A percentile compares a stretch with the other conserved stretches of the same genome.
Evolutionary conservation across 2,329 filamentous ascomycete genomes (phyloP).

Genomic region (Cladosporium sp.): DNA sequence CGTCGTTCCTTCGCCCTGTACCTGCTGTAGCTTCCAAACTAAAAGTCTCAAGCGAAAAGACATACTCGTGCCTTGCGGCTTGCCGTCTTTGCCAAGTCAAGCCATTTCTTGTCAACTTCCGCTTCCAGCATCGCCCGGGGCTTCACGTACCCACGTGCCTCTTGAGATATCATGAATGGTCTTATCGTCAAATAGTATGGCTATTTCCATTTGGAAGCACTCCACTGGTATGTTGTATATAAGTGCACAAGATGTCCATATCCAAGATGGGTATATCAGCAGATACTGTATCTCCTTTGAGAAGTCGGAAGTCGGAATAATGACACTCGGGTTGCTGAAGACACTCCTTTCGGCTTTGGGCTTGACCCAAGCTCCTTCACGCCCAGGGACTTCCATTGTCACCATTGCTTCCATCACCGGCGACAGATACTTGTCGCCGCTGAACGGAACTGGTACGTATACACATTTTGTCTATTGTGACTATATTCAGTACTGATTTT

Average conservation of each 20-base stretch:
- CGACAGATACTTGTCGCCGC: slow-evolving; percentile 57
- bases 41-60: background rate
- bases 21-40: slow-evolving; percentile 3
- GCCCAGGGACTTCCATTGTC: background rate
- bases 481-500: slow-evolving; percentile 44
- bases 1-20: background rate
- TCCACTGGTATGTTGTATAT: background rate
- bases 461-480: slow-evolving; percentile 36
- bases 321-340: slow-evolving; percentile 1
- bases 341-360: slow-evolving; percentile 1
- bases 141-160: slow-evolving; percentile 6
- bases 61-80: background rate
- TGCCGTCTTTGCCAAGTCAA: slow-evolving; percentile 9
- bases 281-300: background rate
- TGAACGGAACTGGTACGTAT: slow-evolving; percentile 8
- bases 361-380: background rate
- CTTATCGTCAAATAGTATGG: slow-evolving; percentile 2
- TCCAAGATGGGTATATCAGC: background rate
- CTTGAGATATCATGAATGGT: slow-evolving; percentile 8
- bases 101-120: slow-evolving; percentile 7
- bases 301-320: background rate
- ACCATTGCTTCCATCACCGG: slow-evolving; percentile 57
- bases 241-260: background rate
- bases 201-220: slow-evolving; percentile 1
- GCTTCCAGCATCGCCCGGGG: background rate